Percentiles rank a stretch among this genome's conserved stretches.
Conservation (phyloP, 148 eudicot genomes). For the Arctostaphylos glauca region DNA sequence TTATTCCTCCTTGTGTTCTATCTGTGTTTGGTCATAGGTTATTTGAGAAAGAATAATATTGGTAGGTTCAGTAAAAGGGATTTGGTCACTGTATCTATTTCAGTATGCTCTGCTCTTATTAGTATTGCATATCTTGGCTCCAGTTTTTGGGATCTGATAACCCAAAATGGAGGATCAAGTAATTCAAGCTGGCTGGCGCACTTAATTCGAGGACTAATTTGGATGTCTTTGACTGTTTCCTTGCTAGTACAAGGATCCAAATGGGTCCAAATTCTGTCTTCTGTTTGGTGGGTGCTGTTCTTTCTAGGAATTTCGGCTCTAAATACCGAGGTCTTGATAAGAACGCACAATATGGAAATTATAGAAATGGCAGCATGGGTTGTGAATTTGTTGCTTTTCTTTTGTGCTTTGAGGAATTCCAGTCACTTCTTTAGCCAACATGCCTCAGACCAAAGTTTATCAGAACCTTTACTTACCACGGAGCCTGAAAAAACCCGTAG, state of each 20-base stretch:
- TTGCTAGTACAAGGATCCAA: conserved; percentile 31
- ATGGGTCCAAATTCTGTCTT: conserved; percentile 31
- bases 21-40: conserved; percentile 26
- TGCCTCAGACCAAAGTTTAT: conserved; percentile 15
- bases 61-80: conserved; percentile 22
- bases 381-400: conserved; percentile 42
- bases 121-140: conserved; percentile 34
- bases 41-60: conserved; percentile 7
- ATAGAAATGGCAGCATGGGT: conserved; percentile 41
- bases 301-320: conserved; percentile 42
- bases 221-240: conserved; percentile 44
- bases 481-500: conserved; percentile 12
- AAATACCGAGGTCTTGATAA: conserved; percentile 26
- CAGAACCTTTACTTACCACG: conserved; percentile 44
- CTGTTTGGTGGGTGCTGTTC: conserved; percentile 48
- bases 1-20: conserved; percentile 32
- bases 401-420: conserved; percentile 36
- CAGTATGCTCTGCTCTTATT: conserved; percentile 36
- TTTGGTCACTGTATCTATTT: conserved; percentile 21
- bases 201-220: conserved; percentile 37
- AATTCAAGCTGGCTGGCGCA: conserved; percentile 26
- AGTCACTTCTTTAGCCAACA: conserved; percentile 9
- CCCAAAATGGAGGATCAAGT: conserved; percentile 11
- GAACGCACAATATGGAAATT: conserved; percentile 16
- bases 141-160: conserved; percentile 21